phyloP scores from a whole-genome alignment of 768 basidiomycete genomes.

The Mycena polygramma region DNA sequence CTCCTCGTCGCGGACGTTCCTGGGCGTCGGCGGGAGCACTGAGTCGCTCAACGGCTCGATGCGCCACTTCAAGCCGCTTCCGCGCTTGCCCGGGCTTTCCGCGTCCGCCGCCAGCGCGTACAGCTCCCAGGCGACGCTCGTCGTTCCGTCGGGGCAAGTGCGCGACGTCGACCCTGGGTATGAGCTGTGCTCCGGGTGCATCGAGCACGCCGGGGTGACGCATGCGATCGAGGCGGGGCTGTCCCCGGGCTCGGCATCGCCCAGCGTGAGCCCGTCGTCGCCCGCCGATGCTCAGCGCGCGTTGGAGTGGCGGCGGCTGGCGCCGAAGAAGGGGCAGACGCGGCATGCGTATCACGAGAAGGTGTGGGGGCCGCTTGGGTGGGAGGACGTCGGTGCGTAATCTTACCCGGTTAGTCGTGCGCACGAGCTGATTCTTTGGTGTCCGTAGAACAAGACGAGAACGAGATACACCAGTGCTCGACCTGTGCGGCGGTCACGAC shows the following conservation, averaged over 20 bases:
- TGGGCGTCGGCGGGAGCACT: slow-evolving; percentile 28
- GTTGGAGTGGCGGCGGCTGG: slow-evolving; percentile 74
- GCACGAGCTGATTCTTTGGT: slow-evolving; percentile 17
- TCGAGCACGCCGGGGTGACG: slow-evolving; percentile 81
- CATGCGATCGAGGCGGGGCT: slow-evolving; percentile 79
- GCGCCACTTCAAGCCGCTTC: slow-evolving; percentile 36
- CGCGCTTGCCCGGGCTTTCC: slow-evolving; percentile 31
- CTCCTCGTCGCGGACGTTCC: slow-evolving; percentile 31
- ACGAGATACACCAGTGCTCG: slow-evolving; percentile 74
- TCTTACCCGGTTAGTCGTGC: neutral
- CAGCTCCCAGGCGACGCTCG: slow-evolving; percentile 35
- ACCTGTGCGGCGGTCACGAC: slow-evolving; percentile 78
- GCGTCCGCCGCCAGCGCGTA: slow-evolving; percentile 17
- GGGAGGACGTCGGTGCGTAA: slow-evolving; percentile 89
- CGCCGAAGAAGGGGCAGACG: slow-evolving; percentile 81
- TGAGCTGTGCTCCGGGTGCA: slow-evolving; percentile 87
- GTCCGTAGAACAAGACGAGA: slow-evolving; percentile 75
- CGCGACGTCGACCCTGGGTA: slow-evolving; percentile 63
- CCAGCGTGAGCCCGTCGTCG: slow-evolving; percentile 56
- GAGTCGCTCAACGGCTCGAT: slow-evolving; percentile 37
- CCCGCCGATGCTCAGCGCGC: slow-evolving; percentile 66
- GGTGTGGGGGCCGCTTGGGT: slow-evolving; percentile 85
- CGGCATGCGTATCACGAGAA: slow-evolving; percentile 91
- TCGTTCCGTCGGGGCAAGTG: slow-evolving; percentile 26
- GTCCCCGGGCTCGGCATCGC: slow-evolving; percentile 62